phyloP scores from a whole-genome alignment of 371 early-diverging fungal species.

The Amoeboradix gromovi region DNA sequence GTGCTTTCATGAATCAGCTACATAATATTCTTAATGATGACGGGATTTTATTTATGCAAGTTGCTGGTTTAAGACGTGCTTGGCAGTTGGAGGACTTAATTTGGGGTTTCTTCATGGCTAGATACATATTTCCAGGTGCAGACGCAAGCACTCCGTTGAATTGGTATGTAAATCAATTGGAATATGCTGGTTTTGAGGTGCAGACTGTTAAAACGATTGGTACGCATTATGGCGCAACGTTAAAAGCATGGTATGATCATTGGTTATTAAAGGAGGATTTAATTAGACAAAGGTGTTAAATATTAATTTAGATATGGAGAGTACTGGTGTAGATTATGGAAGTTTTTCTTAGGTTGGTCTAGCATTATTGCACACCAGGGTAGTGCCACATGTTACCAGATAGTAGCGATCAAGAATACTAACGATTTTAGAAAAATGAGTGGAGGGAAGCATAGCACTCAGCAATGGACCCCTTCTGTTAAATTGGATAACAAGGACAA shows the following conservation, averaged over 20 bases:
- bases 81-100: slow-evolving; percentile 22
- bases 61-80: slow-evolving; percentile 60
- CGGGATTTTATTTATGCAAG: slow-evolving; percentile 83
- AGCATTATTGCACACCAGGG: slow-evolving; percentile 77
- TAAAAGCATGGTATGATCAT: slow-evolving; percentile 79
- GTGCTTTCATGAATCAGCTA: slow-evolving; percentile 60
- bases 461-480: not conserved
- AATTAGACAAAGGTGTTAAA: slow-evolving; percentile 12
- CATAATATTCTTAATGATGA: slow-evolving; percentile 63
- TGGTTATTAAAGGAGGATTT: slow-evolving; percentile 68
- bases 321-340: slow-evolving; percentile 48
- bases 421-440: slow-evolving; percentile 27
- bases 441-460: not conserved
- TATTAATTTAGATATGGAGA: slow-evolving; percentile 45
- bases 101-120: slow-evolving; percentile 61
- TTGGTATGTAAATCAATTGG: slow-evolving; percentile 57
- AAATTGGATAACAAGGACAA: not conserved
- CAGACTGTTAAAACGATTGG: slow-evolving; percentile 54
- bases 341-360: slow-evolving; percentile 87
- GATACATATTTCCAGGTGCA: slow-evolving; percentile 90
- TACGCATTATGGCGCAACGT: slow-evolving; percentile 82
- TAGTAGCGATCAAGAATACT: slow-evolving; percentile 76
- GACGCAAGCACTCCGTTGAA: slow-evolving; percentile 80
- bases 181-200: slow-evolving; percentile 10
- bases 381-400: slow-evolving; percentile 76